These are phyloP conservation scores for Didymella pinodella DNA, from an alignment of 2,329 filamentous ascomycete species.

Conservation along the genomic window DNA sequence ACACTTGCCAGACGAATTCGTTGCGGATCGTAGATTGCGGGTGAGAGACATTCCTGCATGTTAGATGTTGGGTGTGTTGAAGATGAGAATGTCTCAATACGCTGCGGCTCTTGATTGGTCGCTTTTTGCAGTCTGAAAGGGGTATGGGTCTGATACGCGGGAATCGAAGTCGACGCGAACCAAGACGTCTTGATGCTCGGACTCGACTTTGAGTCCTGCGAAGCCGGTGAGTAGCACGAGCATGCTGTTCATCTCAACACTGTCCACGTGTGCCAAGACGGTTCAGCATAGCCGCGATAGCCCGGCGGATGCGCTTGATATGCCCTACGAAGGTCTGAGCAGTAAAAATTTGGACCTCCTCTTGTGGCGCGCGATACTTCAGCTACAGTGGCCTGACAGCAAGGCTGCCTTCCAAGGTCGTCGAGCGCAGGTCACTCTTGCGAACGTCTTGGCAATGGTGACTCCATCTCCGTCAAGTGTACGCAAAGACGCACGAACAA, in stretches of 20 bases:
- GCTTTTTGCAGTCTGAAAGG: too few relatives aligned
- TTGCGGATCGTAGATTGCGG: not conserved
- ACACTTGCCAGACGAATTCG: not conserved
- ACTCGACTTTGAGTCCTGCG: not conserved
- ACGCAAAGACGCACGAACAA: not conserved
- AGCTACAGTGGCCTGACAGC: not conserved
- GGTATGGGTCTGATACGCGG: too few relatives aligned
- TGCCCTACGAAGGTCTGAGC: not conserved
- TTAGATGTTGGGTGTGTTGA: too few relatives aligned
- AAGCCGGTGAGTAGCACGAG: not conserved
- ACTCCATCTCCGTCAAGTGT: not conserved
- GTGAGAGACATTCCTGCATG: not conserved
- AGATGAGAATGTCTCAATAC: too few relatives aligned
- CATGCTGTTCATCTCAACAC: not conserved
- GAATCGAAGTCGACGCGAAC: too few relatives aligned
- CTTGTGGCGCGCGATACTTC: not conserved
- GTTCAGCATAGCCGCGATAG: not conserved
- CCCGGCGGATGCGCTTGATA: not conserved
- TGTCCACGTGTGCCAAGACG: not conserved
- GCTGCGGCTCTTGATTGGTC: too few relatives aligned
- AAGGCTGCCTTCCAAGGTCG: not conserved
- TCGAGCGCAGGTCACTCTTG: not conserved
- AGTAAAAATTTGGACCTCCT: not conserved
- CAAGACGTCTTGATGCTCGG: not conserved
- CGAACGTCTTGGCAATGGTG: not conserved